These are phyloP conservation scores for Breynia disticha DNA, from an alignment of 441 rosid species.

Conservation along the genomic window DNA sequence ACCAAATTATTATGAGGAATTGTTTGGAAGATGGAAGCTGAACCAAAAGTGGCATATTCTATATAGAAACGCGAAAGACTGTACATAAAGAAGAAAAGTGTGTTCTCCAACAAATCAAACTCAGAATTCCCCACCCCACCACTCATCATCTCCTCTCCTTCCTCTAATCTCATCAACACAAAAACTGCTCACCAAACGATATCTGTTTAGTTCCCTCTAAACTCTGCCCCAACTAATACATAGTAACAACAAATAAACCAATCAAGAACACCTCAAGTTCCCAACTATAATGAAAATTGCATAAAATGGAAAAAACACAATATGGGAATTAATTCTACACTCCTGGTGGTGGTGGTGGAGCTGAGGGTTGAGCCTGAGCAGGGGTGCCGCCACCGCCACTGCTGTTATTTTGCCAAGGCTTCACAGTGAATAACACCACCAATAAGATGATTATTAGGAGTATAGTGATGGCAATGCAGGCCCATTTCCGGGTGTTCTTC, in stretches of 20 bases:
- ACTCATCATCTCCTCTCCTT: no score
- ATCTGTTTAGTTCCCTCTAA: no score
- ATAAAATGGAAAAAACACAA: background rate
- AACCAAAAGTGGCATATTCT: no score
- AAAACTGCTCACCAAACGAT: no score
- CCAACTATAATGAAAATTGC: background rate
- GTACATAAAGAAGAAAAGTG: no score
- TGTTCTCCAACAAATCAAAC: no score
- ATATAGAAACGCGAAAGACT: no score
- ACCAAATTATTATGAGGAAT: no score
- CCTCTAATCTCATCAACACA: no score
- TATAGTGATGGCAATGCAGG: constrained; percentile 51
- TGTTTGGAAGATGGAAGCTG: no score
- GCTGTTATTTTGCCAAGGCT: constrained; percentile 47
- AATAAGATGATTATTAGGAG: constrained; percentile 55
- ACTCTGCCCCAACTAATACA: background rate
- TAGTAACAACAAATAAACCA: background rate
- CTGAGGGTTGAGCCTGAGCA: background rate
- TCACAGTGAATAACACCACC: constrained; percentile 51
- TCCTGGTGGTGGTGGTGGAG: constrained; percentile 8
- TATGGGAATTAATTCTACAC: background rate
- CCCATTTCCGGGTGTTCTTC: constrained; percentile 82
- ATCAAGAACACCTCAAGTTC: constrained; percentile 5
- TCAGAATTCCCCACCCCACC: no score
- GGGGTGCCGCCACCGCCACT: constrained; percentile 5